A percentile compares a stretch with the other conserved stretches of the same genome.
phyloP scores from a whole-genome alignment of 805 yeast genomes.

The Yamadazyma tumulicola region DNA sequence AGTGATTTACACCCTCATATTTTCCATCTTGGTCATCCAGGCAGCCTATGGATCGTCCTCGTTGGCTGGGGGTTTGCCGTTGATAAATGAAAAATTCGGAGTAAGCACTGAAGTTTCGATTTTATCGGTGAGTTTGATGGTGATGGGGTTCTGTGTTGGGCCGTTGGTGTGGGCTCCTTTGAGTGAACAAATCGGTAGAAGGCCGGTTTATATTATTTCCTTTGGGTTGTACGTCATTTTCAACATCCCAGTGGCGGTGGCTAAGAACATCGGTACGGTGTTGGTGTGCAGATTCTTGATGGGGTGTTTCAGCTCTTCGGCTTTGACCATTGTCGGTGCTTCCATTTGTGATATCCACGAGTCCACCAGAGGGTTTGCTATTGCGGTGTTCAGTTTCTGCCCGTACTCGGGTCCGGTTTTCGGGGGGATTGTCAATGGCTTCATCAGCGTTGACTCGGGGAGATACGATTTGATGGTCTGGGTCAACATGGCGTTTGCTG shows the following conservation, averaged over 20 bases:
- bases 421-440: constrained; percentile 87
- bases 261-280: constrained; percentile 77
- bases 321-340: constrained; percentile 85
- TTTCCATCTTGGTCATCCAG: constrained; percentile 73
- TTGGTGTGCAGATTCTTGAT: constrained; percentile 81
- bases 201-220: constrained; percentile 77
- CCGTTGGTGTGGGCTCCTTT: constrained; percentile 89
- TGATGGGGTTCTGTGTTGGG: constrained; percentile 81
- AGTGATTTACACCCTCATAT: constrained; percentile 65
- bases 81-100: constrained; percentile 59
- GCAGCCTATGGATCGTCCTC: constrained; percentile 95
- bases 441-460: constrained; percentile 68
- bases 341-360: constrained; percentile 85
- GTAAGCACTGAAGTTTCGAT: constrained; percentile 79
- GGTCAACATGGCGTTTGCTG: constrained; percentile 93
- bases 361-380: constrained; percentile 80
- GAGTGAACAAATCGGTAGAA: constrained; percentile 80
- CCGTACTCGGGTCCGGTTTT: constrained; percentile 92
- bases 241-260: constrained; percentile 83
- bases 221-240: constrained; percentile 71
- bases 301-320: constrained; percentile 84
- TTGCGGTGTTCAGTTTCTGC: constrained; percentile 86
- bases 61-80: constrained; percentile 79
- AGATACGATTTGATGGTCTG: constrained; percentile 72
- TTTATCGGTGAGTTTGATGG: constrained; percentile 81